phyloP scores from a whole-genome alignment of 2,329 filamentous ascomycete species.

The Penicillium frequentans region DNA sequence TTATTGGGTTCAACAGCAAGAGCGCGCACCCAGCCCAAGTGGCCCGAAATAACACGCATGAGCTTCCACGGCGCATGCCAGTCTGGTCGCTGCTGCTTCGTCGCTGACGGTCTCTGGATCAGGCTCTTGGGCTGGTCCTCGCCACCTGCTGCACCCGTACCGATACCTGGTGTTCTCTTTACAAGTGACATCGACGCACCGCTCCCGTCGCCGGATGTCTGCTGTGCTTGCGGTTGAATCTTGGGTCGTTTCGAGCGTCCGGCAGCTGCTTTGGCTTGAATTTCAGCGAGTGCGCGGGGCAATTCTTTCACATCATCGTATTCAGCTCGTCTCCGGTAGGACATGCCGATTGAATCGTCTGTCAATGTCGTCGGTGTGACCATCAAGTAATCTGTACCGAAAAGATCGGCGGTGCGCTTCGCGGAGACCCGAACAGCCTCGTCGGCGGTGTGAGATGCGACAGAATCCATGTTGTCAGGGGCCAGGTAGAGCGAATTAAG shows the following conservation, averaged over 20 bases:
- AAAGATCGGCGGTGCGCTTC: slow-evolving; percentile 49
- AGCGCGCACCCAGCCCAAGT: slow-evolving; percentile 89
- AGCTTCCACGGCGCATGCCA: slow-evolving; percentile 99
- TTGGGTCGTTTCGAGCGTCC: slow-evolving; percentile 65
- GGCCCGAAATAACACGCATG: slow-evolving; percentile 94
- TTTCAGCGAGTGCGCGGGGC: slow-evolving; percentile 74
- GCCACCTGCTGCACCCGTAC: slow-evolving; percentile 33
- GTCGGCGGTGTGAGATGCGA: slow-evolving; percentile 31
- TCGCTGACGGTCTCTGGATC: slow-evolving; percentile 61
- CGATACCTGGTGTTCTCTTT: slow-evolving; percentile 36
- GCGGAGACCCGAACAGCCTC: slow-evolving; percentile 43
- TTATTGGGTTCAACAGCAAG: slow-evolving; percentile 94
- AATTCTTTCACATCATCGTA: slow-evolving; percentile 77
- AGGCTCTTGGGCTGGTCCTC: slow-evolving; percentile 58
- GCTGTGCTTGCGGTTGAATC: slow-evolving; percentile 44
- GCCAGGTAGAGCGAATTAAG: neutral
- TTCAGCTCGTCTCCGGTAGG: slow-evolving; percentile 57
- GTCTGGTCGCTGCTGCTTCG: slow-evolving; percentile 73
- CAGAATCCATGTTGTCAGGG: slow-evolving; percentile 30
- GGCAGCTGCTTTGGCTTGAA: slow-evolving; percentile 67
- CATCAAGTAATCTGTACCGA: slow-evolving; percentile 48
- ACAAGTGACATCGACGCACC: slow-evolving; percentile 58
- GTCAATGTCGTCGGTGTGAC: slow-evolving; percentile 44
- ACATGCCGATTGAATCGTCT: slow-evolving; percentile 44
- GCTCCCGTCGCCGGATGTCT: slow-evolving; percentile 53